These are phyloP conservation scores for Phytophthora sansomeana DNA, from an alignment of 352 stramenopile species.

Conservation along the genomic window DNA sequence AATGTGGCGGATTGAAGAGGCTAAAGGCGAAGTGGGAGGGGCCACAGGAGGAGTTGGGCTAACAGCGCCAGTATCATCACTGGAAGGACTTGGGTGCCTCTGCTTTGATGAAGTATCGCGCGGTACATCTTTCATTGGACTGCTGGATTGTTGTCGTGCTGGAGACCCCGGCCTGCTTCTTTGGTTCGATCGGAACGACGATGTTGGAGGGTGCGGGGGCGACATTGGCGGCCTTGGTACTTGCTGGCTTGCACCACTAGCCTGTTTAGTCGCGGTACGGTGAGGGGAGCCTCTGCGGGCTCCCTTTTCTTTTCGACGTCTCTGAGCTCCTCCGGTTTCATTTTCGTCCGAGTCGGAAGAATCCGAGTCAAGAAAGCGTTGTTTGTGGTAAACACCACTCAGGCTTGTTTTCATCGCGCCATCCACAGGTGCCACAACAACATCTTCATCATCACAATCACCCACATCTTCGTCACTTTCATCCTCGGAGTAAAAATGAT, in stretches of 20 bases:
- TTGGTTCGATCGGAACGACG: slow-evolving; percentile 17
- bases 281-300: slow-evolving; percentile 7
- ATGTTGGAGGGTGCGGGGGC: slow-evolving; percentile 6
- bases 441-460: slow-evolving; percentile 65
- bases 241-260: slow-evolving; percentile 4
- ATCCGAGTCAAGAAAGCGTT: slow-evolving; percentile 78
- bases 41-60: slow-evolving; percentile 5
- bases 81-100: not conserved
- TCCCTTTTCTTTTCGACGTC: slow-evolving; percentile 12
- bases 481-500: slow-evolving; percentile 84
- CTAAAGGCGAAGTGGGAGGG: slow-evolving; percentile 6
- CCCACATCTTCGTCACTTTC: slow-evolving; percentile 60
- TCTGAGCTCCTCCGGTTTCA: slow-evolving; percentile 3
- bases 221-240: not conserved
- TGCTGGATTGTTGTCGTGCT: slow-evolving; percentile 17
- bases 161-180: slow-evolving; percentile 14
- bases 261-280: slow-evolving; percentile 15
- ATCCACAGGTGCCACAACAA: slow-evolving; percentile 50
- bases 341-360: slow-evolving; percentile 53
- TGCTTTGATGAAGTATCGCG: slow-evolving; percentile 3
- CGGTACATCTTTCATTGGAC: not conserved
- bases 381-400: slow-evolving; percentile 66
- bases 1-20: slow-evolving; percentile 9
- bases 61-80: not conserved
- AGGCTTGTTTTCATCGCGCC: slow-evolving; percentile 33